phyloP scores from a whole-genome alignment of 2,329 filamentous ascomycete species.

The Remersonia thermophila region DNA sequence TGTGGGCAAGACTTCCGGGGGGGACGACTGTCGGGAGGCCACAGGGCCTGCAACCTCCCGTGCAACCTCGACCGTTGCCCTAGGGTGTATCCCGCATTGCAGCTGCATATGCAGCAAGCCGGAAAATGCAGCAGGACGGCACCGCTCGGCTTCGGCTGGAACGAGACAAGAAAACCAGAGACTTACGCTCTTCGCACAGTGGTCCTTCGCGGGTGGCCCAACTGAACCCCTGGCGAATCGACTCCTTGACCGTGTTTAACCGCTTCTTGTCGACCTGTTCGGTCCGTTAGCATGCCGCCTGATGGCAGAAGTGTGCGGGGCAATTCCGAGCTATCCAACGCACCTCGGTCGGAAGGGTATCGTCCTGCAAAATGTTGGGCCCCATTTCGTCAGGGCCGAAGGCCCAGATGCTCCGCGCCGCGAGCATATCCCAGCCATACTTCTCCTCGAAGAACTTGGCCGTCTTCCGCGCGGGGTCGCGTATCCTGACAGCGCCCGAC shows the following conservation, averaged over 20 bases:
- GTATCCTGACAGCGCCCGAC: constrained; percentile 77
- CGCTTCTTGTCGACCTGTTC: constrained; percentile 76
- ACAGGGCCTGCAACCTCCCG: too few relatives aligned
- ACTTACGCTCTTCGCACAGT: constrained; percentile 90
- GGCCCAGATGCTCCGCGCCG: constrained; percentile 92
- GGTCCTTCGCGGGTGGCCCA: constrained; percentile 95
- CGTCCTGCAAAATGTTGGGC: constrained; percentile 92
- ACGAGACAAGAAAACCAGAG: constrained; percentile 7
- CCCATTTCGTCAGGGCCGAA: constrained; percentile 93
- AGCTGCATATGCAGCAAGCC: constrained; percentile 3
- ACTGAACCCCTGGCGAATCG: constrained; percentile 88
- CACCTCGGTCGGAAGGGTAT: constrained; percentile 81
- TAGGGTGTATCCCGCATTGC: constrained; percentile 1
- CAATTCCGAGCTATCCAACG: constrained; percentile 20
- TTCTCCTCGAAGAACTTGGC: constrained; percentile 96
- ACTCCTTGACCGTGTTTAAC: constrained; percentile 76
- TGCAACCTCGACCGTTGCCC: not conserved
- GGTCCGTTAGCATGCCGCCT: constrained; percentile 6
- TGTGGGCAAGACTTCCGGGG: too few relatives aligned
- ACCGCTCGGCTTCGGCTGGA: constrained; percentile 1
- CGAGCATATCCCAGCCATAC: constrained; percentile 92
- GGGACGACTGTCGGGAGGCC: too few relatives aligned
- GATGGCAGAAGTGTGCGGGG: too few relatives aligned
- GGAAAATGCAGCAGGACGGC: too few relatives aligned
- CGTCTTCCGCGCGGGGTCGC: constrained; percentile 82